phyloP scores from a whole-genome alignment of 1,139 yeast species.

The Entelexis sorbosivorans region DNA sequence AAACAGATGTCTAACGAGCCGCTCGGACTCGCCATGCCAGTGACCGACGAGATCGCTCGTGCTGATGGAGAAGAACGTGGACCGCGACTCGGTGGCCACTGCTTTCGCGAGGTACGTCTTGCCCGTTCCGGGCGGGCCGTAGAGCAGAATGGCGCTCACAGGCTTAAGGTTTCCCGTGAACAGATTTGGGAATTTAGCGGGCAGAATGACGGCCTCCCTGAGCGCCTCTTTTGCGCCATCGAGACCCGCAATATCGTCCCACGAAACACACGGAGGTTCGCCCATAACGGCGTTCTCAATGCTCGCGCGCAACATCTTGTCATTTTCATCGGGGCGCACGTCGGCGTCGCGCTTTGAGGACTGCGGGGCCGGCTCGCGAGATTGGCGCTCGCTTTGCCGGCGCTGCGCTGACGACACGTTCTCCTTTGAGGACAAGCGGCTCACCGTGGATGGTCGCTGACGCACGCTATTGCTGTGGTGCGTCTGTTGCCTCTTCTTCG shows the following conservation, averaged over 20 bases:
- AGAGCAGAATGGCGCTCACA: slow-evolving; percentile 76
- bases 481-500: no score
- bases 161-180: slow-evolving; percentile 93
- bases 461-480: no score
- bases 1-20: slow-evolving; percentile 86
- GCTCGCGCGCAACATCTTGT: slow-evolving; percentile 85
- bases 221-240: slow-evolving; percentile 93
- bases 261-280: slow-evolving; percentile 81
- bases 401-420: no score
- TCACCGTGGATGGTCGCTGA: no score
- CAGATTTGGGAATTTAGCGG: slow-evolving; percentile 86
- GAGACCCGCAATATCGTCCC: slow-evolving; percentile 95
- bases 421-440: no score
- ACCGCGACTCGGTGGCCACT: slow-evolving; percentile 95
- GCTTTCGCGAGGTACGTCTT: slow-evolving; percentile 94
- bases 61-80: slow-evolving; percentile 89
- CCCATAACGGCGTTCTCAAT: slow-evolving; percentile 83
- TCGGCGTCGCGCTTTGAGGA: no score
- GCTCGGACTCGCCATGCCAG: slow-evolving; percentile 98
- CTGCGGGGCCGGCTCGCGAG: no score
- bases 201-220: slow-evolving; percentile 93
- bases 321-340: no score
- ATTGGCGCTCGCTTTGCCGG: no score
- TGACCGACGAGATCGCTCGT: slow-evolving; percentile 90
- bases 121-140: slow-evolving; percentile 99